Conservation (phyloP, 1,284 basidiomycete genomes). For the Tremellales sp. region DNA sequence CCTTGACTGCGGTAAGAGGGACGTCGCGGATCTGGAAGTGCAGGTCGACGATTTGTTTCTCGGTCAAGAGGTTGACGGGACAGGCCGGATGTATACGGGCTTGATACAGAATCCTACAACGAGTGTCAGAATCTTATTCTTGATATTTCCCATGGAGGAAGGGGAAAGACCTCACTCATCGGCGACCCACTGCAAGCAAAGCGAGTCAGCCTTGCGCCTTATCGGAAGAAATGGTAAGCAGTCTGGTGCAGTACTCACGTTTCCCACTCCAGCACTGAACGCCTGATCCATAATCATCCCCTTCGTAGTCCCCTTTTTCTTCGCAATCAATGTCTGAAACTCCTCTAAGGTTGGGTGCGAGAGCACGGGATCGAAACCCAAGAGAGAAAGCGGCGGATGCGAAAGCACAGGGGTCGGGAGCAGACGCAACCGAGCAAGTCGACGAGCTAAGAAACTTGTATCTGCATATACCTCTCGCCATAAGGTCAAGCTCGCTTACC, state of each 20-base stretch:
- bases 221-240: background rate
- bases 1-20: conserved; percentile 62
- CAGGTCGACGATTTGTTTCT: conserved; percentile 55
- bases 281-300: conserved; percentile 74
- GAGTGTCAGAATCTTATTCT: conserved; percentile 1
- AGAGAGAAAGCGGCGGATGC: conserved; percentile 64
- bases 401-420: conserved; percentile 55
- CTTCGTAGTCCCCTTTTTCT: conserved; percentile 69
- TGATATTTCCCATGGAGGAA: background rate
- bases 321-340: conserved; percentile 56
- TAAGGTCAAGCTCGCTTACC: conserved; percentile 17
- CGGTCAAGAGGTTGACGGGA: conserved; percentile 58
- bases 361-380: conserved; percentile 75
- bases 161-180: conserved; percentile 50
- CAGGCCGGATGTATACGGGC: conserved; percentile 71
- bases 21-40: conserved; percentile 60
- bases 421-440: conserved; percentile 68
- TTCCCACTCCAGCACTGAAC: conserved; percentile 76
- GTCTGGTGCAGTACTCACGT: conserved; percentile 43
- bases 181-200: conserved; percentile 60
- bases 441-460: conserved; percentile 53
- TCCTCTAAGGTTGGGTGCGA: conserved; percentile 63
- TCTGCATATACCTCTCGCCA: background rate
- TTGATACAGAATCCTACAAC: conserved; percentile 68
- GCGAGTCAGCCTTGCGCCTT: background rate